phyloP scores from a whole-genome alignment of 2,329 filamentous ascomycete genomes.

The Fusarium annulatum region DNA sequence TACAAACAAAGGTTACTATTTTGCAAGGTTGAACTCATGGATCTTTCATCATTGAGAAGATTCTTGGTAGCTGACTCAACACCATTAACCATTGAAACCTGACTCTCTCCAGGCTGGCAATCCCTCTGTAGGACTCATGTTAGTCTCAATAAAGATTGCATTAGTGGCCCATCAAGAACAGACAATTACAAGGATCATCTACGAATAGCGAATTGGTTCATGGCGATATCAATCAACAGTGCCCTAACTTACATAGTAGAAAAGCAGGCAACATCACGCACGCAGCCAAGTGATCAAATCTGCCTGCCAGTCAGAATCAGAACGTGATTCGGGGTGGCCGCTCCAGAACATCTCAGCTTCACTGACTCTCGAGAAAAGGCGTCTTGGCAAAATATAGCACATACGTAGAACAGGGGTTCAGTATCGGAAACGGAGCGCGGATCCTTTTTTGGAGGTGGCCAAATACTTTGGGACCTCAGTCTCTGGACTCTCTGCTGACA shows the following conservation, averaged over 20 bases:
- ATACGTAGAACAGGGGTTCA: constrained; percentile 14
- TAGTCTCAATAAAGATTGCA: not conserved
- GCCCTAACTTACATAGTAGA: not conserved
- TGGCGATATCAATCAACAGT: constrained; percentile 15
- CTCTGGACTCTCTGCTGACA: not conserved
- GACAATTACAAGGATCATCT: constrained; percentile 8
- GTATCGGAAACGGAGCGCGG: not conserved
- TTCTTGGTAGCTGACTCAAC: not conserved
- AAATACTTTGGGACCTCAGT: constrained; percentile 6
- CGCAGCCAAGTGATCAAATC: constrained; percentile 31
- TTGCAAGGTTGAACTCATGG: not conserved
- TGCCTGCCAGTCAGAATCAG: constrained; percentile 2
- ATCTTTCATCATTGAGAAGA: not conserved
- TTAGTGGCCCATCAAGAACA: constrained; percentile 15
- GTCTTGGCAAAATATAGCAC: constrained; percentile 9
- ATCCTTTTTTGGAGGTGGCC: constrained; percentile 9
- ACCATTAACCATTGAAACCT: not conserved
- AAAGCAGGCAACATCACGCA: constrained; percentile 23
- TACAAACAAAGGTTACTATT: not conserved
- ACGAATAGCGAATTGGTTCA: constrained; percentile 7
- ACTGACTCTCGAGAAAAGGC: not conserved
- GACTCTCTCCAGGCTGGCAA: not conserved
- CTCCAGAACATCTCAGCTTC: constrained; percentile 7
- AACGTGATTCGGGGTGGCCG: constrained; percentile 35
- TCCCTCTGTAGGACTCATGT: not conserved